These are phyloP conservation scores for Gomphus sp. DNA, from an alignment of 1,284 basidiomycete genomes.

Conservation along the genomic window DNA sequence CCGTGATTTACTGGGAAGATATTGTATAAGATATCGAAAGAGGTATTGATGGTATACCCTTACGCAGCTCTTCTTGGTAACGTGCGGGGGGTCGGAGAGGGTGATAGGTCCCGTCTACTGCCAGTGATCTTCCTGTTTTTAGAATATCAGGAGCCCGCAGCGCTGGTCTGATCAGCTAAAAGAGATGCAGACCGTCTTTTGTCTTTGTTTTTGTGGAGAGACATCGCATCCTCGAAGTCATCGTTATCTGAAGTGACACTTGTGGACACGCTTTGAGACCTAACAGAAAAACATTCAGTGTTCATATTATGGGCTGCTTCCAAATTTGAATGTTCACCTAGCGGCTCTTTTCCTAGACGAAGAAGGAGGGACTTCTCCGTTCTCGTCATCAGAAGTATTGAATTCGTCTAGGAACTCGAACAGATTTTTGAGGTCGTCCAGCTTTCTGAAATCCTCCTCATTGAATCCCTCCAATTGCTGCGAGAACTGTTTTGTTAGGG, in stretches of 20 bases:
- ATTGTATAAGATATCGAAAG: not conserved
- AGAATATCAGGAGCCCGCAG: not conserved
- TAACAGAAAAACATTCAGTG: conserved; percentile 10
- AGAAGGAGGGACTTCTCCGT: conserved; percentile 27
- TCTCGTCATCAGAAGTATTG: conserved; percentile 40
- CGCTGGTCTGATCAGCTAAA: not conserved
- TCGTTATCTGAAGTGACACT: conserved; percentile 20
- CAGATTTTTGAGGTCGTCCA: conserved; percentile 49
- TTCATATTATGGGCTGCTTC: conserved; percentile 18
- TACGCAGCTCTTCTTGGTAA: conserved; percentile 15
- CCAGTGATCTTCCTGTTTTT: conserved; percentile 5
- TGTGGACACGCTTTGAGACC: conserved; percentile 28
- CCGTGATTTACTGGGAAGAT: not conserved
- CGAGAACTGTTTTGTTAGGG: conserved; percentile 49
- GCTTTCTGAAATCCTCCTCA: conserved; percentile 59
- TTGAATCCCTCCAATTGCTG: conserved; percentile 53
- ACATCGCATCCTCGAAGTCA: conserved; percentile 19
- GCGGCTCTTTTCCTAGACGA: conserved; percentile 3
- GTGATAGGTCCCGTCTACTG: not conserved
- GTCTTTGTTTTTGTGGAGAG: conserved; percentile 15
- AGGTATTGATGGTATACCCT: conserved; percentile 1
- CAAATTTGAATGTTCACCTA: not conserved
- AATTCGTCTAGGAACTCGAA: conserved; percentile 60
- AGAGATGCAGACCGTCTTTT: conserved; percentile 18
- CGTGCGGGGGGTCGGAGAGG: conserved; percentile 12